A percentile compares a stretch with the other conserved stretches of the same genome.
phyloP scores from a whole-genome alignment of 257 asterid species.

The Nyctanthes arbortristis region DNA sequence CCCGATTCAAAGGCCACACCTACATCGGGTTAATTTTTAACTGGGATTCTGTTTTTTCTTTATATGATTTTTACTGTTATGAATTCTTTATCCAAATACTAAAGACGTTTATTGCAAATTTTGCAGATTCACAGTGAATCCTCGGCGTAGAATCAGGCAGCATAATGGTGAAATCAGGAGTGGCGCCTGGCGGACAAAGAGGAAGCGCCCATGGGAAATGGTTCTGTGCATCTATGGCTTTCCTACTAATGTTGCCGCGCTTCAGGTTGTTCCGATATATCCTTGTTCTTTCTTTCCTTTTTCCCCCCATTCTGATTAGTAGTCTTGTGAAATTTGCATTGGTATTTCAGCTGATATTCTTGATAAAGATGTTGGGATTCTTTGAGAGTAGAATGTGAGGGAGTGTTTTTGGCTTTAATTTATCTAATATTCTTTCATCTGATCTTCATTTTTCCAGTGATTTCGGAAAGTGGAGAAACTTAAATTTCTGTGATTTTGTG shows the following conservation, averaged over 20 bases:
- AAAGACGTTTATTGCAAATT: neutral
- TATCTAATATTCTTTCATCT: too few relatives aligned
- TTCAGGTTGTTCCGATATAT: slow-evolving; percentile 55
- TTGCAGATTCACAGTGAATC: slow-evolving; percentile 77
- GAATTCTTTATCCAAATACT: neutral
- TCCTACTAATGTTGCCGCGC: slow-evolving; percentile 83
- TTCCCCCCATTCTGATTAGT: neutral
- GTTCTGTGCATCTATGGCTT: slow-evolving; percentile 90
- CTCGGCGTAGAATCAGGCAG: slow-evolving; percentile 88
- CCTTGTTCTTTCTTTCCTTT: neutral
- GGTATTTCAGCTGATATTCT: neutral
- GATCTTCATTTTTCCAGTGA: too few relatives aligned
- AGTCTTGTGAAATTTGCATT: neutral
- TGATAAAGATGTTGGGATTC: neutral
- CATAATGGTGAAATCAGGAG: slow-evolving; percentile 85
- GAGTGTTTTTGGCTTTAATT: neutral
- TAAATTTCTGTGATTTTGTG: too few relatives aligned
- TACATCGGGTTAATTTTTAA: slow-evolving; percentile 68
- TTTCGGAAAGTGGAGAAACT: too few relatives aligned
- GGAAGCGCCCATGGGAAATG: slow-evolving; percentile 98
- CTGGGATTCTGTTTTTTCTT: neutral
- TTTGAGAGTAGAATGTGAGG: neutral
- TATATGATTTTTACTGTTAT: neutral
- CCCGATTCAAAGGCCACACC: slow-evolving; percentile 85
- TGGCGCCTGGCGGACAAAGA: slow-evolving; percentile 90